These are phyloP conservation scores for Exutisphaerella laricina DNA, from an alignment of 2,329 filamentous ascomycete genomes.

Conservation along the genomic window DNA sequence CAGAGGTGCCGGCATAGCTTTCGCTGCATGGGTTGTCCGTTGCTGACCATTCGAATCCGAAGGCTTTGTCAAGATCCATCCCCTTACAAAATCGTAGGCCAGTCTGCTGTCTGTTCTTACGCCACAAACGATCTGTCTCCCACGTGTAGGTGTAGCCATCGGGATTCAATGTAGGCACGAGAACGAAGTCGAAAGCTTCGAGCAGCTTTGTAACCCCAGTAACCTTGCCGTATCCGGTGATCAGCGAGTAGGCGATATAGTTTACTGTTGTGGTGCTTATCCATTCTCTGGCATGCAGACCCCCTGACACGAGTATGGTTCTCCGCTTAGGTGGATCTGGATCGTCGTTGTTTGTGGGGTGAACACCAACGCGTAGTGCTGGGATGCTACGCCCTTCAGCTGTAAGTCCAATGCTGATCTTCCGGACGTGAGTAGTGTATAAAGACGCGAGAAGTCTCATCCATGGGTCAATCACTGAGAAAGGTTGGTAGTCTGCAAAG, in stretches of 20 bases:
- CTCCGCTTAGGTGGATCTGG: slow-evolving; percentile 52
- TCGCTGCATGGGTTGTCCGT: slow-evolving; percentile 83
- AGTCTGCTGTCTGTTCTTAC: slow-evolving; percentile 86
- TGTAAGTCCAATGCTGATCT: slow-evolving; percentile 73
- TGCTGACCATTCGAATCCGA: slow-evolving; percentile 76
- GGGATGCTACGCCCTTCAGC: slow-evolving; percentile 83
- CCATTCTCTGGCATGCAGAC: slow-evolving; percentile 94
- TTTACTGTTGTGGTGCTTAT: slow-evolving; percentile 88
- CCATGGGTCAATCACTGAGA: slow-evolving; percentile 82
- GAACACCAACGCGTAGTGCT: slow-evolving; percentile 68
- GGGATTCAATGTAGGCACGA: slow-evolving; percentile 84
- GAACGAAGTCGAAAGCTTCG: slow-evolving; percentile 77
- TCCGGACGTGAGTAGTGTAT: slow-evolving; percentile 73
- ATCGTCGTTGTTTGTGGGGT: slow-evolving; percentile 46
- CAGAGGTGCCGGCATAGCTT: slow-evolving; percentile 73
- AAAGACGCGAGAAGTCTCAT: slow-evolving; percentile 84
- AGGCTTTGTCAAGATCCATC: slow-evolving; percentile 82
- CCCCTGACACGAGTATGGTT: slow-evolving; percentile 76
- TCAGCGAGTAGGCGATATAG: slow-evolving; percentile 82
- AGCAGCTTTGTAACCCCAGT: slow-evolving; percentile 68
- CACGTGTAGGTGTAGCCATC: slow-evolving; percentile 94
- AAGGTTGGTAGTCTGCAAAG: slow-evolving; percentile 86
- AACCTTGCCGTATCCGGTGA: slow-evolving; percentile 74
- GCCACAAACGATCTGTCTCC: slow-evolving; percentile 87
- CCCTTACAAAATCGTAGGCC: slow-evolving; percentile 77